phyloP scores from a whole-genome alignment of 148 eudicot species.

The Talinum fruticosum region DNA sequence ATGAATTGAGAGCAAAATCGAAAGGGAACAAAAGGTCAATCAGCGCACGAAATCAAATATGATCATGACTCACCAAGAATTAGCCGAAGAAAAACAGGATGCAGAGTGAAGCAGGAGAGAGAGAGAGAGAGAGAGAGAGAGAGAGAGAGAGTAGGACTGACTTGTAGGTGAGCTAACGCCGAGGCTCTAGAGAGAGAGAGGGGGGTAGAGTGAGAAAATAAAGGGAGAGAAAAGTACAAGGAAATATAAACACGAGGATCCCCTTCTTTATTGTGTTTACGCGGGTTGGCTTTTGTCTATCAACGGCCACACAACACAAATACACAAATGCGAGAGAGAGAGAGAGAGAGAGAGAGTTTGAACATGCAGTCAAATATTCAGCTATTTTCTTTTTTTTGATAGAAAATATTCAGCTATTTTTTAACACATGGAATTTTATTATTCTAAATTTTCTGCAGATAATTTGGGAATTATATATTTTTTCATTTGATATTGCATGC shows the following conservation, averaged over 20 bases:
- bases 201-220: background rate
- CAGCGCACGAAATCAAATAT: background rate
- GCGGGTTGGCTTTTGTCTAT: slow-evolving; percentile 19
- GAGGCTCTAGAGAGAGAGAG: background rate
- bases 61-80: slow-evolving; percentile 12
- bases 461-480: too few species aligned
- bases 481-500: too few species aligned
- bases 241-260: background rate
- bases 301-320: slow-evolving; percentile 12
- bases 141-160: background rate
- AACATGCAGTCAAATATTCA: too few species aligned
- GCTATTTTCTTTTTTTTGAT: too few species aligned
- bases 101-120: background rate
- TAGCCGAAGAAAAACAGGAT: too few species aligned
- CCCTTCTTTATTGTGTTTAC: background rate
- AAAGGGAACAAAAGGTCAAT: background rate
- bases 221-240: background rate
- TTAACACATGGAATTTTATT: too few species aligned
- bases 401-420: too few species aligned
- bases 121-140: slow-evolving; percentile 7
- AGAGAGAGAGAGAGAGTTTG: background rate
- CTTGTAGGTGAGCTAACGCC: slow-evolving; percentile 6
- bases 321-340: background rate
- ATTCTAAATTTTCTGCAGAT: too few species aligned
- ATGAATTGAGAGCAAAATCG: background rate